Evolutionary conservation across 768 basidiomycete species (phyloP).

Genomic region (Tricholoma flavovirens): DNA sequence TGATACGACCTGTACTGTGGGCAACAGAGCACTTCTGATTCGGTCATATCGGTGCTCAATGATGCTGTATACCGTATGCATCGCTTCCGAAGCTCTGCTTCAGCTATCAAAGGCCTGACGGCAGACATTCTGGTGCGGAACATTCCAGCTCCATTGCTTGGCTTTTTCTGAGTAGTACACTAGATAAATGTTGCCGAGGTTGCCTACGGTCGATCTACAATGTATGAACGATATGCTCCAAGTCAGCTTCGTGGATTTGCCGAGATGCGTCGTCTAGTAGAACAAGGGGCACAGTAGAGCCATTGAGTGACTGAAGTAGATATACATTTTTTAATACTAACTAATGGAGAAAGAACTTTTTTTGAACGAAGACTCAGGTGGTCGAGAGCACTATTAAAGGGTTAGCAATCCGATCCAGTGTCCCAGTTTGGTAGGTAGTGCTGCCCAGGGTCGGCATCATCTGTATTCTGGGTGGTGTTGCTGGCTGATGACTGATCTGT

Average conservation of each 20-base stretch:
- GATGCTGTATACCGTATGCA: conserved; percentile 71
- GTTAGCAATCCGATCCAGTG: too few species aligned
- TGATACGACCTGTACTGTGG: not conserved
- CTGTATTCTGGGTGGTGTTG: too few species aligned
- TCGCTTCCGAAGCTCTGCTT: conserved; percentile 71
- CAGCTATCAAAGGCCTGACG: conserved; percentile 81
- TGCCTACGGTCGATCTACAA: conserved; percentile 46
- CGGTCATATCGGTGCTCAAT: conserved; percentile 39
- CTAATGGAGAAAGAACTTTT: too few species aligned
- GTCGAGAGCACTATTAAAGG: conserved; percentile 7
- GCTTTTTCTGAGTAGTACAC: not conserved
- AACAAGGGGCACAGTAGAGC: not conserved
- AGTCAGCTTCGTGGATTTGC: conserved; percentile 36
- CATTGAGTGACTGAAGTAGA: too few species aligned
- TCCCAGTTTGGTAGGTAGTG: too few species aligned
- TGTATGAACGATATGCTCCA: conserved; percentile 54
- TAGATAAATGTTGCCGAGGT: conserved; percentile 66
- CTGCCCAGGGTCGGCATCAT: too few species aligned
- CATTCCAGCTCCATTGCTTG: not conserved
- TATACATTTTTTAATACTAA: not conserved
- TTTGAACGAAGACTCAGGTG: conserved; percentile 4
- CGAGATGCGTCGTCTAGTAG: conserved; percentile 11
- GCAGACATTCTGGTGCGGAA: conserved; percentile 69
- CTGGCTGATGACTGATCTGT: too few species aligned
- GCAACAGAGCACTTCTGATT: conserved; percentile 52